A percentile compares a stretch with the other conserved stretches of the same genome.
Evolutionary conservation across 1,284 basidiomycete species (phyloP).

Genomic region (Ganoderma lingzhi): DNA sequence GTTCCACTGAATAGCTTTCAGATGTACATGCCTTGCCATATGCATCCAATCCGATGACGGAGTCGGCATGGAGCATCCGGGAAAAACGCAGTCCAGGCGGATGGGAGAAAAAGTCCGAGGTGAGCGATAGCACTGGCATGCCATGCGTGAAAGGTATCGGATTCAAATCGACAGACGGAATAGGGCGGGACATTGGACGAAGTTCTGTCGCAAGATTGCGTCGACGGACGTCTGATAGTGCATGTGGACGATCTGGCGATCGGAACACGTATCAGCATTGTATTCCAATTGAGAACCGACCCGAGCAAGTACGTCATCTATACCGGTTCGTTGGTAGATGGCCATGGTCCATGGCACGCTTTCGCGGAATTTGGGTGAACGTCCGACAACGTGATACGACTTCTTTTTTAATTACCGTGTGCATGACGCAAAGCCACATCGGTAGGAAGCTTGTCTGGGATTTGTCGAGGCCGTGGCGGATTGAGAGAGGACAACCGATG

Average conservation of each 20-base stretch:
- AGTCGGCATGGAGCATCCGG: not conserved
- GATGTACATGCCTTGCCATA: too few species aligned
- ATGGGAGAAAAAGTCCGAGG: not conserved
- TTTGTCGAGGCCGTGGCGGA: not conserved
- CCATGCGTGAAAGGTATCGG: not conserved
- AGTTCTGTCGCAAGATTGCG: not conserved
- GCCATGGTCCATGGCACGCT: not conserved
- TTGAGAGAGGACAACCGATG: not conserved
- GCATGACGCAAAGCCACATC: not conserved
- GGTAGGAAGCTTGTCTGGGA: not conserved
- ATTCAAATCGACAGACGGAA: not conserved
- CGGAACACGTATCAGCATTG: not conserved
- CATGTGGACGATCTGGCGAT: constrained; percentile 1
- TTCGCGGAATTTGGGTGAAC: not conserved
- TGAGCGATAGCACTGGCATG: not conserved
- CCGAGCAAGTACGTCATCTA: not conserved
- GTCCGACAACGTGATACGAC: not conserved
- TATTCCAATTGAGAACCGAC: not conserved
- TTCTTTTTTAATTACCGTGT: constrained; percentile 4
- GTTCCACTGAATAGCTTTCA: not conserved
- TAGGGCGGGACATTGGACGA: not conserved
- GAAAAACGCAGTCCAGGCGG: not conserved
- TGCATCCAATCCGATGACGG: not conserved
- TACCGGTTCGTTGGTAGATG: not conserved
- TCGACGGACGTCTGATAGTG: not conserved